Conservation (phyloP, 345 rosid species). For the Eucalyptus guilfoylei region DNA sequence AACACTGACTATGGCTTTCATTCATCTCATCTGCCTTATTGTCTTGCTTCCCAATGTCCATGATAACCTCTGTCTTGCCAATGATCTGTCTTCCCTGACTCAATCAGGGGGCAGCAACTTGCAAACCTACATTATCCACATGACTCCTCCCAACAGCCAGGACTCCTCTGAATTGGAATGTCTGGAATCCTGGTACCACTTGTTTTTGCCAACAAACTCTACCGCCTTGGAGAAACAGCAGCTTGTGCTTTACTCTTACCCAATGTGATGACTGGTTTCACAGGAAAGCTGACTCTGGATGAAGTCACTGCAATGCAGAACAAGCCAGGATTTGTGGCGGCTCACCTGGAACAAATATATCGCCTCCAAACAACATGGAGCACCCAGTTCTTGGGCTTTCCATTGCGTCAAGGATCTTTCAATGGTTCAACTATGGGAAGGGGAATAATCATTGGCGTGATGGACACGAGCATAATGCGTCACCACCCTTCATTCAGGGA, state of each 20-base stretch:
- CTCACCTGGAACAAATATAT: neutral
- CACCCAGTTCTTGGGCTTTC: neutral
- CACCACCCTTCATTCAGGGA: neutral
- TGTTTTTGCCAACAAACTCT: neutral
- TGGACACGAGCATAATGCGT: rapidly evolving
- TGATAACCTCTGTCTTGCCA: neutral
- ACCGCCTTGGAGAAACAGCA: neutral
- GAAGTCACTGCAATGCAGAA: neutral
- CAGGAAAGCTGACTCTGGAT: rapidly evolving
- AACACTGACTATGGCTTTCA: neutral
- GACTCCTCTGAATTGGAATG: neutral
- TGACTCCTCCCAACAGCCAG: neutral
- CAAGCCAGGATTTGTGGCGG: neutral
- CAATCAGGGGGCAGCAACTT: neutral
- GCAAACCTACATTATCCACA: neutral
- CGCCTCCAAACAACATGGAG: neutral
- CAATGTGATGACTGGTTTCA: neutral
- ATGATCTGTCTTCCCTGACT: neutral
- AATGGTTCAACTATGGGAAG: neutral
- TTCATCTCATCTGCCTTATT: neutral
- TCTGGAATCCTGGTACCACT: neutral
- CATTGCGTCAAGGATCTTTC: neutral
- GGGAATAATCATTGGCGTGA: neutral
- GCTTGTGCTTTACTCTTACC: neutral
- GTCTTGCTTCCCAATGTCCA: neutral